phyloP scores from a whole-genome alignment of 2,329 filamentous ascomycete genomes.

The Verticillium albo-atrum region DNA sequence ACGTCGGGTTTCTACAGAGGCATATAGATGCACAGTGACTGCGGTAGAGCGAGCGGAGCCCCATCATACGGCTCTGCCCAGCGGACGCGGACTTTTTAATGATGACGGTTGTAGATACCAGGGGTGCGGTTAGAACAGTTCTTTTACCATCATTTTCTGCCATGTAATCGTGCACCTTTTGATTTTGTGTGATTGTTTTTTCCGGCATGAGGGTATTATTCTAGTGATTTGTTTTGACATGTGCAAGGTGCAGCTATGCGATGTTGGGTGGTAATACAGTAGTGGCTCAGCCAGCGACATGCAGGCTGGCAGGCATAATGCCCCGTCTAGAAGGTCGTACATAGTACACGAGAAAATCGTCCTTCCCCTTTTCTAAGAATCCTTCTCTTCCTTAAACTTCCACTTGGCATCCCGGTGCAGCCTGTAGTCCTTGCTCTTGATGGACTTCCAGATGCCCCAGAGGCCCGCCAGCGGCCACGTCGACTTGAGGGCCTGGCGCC shows the following conservation, averaged over 20 bases:
- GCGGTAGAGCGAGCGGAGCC: background rate
- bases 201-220: too few species aligned
- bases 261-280: too few species aligned
- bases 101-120: background rate
- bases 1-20: background rate
- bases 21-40: background rate
- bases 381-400: conserved; percentile 39
- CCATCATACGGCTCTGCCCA: background rate
- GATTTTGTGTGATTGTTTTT: too few species aligned
- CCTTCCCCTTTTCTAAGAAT: too few species aligned
- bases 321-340: too few species aligned
- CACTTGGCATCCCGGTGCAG: conserved; percentile 49
- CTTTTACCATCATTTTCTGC: background rate
- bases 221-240: too few species aligned
- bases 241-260: too few species aligned
- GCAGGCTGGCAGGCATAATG: too few species aligned
- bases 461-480: conserved; percentile 54
- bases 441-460: conserved; percentile 55
- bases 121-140: background rate
- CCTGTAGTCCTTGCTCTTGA: conserved; percentile 51
- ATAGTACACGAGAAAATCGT: too few species aligned
- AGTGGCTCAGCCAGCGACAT: too few species aligned
- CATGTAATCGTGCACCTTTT: background rate
- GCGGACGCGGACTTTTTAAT: background rate
- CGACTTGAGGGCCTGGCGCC: conserved; percentile 39